These are phyloP conservation scores for Emmonsia crescens DNA, from an alignment of 2,329 filamentous ascomycete species.

Conservation along the genomic window DNA sequence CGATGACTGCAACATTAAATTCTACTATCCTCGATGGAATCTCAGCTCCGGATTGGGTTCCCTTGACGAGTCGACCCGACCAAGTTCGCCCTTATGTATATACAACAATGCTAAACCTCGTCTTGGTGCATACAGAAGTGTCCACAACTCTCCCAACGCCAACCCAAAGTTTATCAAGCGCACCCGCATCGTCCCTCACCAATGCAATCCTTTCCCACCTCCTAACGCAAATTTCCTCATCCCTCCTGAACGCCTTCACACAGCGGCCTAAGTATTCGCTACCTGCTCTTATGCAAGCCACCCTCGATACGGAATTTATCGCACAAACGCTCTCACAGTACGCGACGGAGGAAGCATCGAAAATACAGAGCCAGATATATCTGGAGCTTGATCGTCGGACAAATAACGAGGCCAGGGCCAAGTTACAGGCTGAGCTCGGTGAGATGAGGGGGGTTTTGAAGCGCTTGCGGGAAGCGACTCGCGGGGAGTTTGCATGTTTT, in stretches of 20 bases:
- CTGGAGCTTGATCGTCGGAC: conserved; percentile 81
- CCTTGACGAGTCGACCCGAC: conserved; percentile 48
- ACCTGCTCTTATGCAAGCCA: conserved; percentile 85
- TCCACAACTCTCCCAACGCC: conserved; percentile 69
- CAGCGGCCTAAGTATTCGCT: conserved; percentile 59
- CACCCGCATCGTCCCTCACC: conserved; percentile 55
- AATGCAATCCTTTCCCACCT: conserved; percentile 74
- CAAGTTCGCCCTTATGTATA: conserved; percentile 85
- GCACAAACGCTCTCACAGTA: conserved; percentile 87
- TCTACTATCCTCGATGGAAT: conserved; percentile 65
- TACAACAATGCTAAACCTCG: conserved; percentile 69
- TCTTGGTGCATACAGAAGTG: conserved; percentile 84
- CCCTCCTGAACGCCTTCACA: conserved; percentile 73
- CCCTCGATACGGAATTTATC: conserved; percentile 92
- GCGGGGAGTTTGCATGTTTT: conserved; percentile 81
- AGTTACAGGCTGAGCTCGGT: conserved; percentile 74
- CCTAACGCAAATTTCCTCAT: conserved; percentile 66
- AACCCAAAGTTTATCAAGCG: conserved; percentile 62
- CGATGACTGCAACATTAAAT: conserved; percentile 57
- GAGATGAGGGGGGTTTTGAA: conserved; percentile 85
- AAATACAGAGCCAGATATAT: conserved; percentile 83
- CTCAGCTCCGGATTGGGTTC: conserved; percentile 58
- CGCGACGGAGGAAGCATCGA: conserved; percentile 68
- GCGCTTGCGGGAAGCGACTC: conserved; percentile 66
- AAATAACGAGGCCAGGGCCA: conserved; percentile 70